A percentile compares a stretch with the other conserved stretches of the same genome.
These are phyloP conservation scores for Leptographium flavum DNA, from an alignment of 2,329 filamentous ascomycete genomes.

Conservation along the genomic window DNA sequence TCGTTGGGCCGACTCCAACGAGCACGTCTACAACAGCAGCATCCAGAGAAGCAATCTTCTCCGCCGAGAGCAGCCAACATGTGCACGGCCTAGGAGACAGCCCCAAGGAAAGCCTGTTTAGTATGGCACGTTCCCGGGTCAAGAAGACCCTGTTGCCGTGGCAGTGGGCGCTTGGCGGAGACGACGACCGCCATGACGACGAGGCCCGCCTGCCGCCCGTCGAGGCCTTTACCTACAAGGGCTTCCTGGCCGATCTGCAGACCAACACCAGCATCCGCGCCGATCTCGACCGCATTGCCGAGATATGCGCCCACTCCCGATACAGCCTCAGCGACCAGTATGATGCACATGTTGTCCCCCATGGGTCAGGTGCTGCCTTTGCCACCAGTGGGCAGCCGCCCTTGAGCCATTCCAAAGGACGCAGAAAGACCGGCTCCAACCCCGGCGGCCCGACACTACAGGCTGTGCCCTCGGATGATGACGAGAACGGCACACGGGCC, in stretches of 20 bases:
- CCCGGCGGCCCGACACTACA: conserved; percentile 40
- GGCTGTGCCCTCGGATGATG: conserved; percentile 41
- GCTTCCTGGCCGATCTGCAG: conserved; percentile 35
- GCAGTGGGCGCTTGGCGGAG: conserved; percentile 15
- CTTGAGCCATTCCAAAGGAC: neutral
- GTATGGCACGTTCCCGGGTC: conserved; percentile 28
- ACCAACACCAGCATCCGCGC: conserved; percentile 33
- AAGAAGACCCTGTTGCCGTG: conserved; percentile 22
- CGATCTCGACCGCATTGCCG: conserved; percentile 49
- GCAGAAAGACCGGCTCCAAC: conserved; percentile 13
- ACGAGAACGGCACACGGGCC: conserved; percentile 23
- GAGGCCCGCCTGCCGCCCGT: conserved; percentile 40
- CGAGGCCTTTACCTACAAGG: conserved; percentile 51
- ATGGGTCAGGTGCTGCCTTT: conserved; percentile 41
- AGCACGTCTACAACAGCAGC: conserved; percentile 16
- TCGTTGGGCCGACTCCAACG: conserved; percentile 13
- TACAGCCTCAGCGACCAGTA: conserved; percentile 55
- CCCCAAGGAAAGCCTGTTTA: conserved; percentile 11
- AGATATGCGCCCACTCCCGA: conserved; percentile 50
- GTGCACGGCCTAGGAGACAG: conserved; percentile 2
- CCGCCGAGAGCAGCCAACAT: conserved; percentile 7
- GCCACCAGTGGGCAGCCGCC: conserved; percentile 11
- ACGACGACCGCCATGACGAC: conserved; percentile 8
- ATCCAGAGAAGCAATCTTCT: conserved; percentile 8
- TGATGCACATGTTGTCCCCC: conserved; percentile 49